Evolutionary conservation across 257 asterid species (phyloP).

Genomic region (Agastache rugosa): DNA sequence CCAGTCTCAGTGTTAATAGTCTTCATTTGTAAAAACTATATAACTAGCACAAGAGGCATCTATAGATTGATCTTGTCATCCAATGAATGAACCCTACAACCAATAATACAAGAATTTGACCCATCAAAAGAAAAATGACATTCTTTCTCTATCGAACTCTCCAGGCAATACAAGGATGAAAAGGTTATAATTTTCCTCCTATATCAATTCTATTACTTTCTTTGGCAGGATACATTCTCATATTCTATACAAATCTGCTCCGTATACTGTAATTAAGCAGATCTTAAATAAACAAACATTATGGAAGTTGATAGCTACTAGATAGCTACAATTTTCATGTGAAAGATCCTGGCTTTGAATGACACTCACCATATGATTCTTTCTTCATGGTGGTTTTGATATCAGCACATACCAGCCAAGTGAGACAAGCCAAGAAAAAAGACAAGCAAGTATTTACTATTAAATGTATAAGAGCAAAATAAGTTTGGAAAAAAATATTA

Average conservation of each 20-base stretch:
- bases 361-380: constrained; percentile 84
- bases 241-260: background rate
- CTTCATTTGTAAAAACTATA: background rate
- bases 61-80: background rate
- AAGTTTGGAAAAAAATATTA: constrained; percentile 14
- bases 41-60: background rate
- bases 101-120: no score
- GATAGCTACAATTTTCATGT: background rate
- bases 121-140: no score
- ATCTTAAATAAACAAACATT: background rate
- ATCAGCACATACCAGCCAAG: constrained; percentile 52
- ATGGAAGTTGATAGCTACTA: background rate
- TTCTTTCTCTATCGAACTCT: background rate
- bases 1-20: background rate
- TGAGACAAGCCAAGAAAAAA: constrained; percentile 40
- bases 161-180: background rate
- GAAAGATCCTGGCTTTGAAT: background rate
- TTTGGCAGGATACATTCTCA: background rate
- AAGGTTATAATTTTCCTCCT: background rate
- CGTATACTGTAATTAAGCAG: background rate
- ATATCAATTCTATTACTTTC: background rate
- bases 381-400: constrained; percentile 62
- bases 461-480: constrained; percentile 12
- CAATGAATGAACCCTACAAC: no score
- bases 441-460: constrained; percentile 32